phyloP scores from a whole-genome alignment of 192 early-diverging fungal genomes.

The Pilobolus umbonatus region DNA sequence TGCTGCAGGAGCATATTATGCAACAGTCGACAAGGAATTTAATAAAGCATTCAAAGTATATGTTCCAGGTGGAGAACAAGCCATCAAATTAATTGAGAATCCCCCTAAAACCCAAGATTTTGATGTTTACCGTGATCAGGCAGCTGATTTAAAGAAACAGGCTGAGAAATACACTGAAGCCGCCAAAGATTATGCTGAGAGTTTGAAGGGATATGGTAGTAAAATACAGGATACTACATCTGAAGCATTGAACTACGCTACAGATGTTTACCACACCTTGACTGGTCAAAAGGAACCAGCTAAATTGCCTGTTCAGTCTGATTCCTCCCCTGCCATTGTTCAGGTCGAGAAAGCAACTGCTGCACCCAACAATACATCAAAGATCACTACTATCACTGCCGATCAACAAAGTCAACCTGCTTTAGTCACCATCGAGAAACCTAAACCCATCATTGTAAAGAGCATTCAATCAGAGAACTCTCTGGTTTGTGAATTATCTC shows the following conservation, averaged over 20 bases:
- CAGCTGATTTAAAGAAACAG: conserved; percentile 29
- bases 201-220: conserved; percentile 11
- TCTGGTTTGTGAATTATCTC: conserved; percentile 29
- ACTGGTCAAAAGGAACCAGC: conserved; percentile 20
- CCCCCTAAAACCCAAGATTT: conserved; percentile 43
- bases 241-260: conserved; percentile 35
- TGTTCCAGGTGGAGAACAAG: conserved; percentile 52
- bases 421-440: conserved; percentile 12
- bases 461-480: conserved; percentile 32
- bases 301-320: background rate
- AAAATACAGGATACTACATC: conserved; percentile 16
- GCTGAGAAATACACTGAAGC: conserved; percentile 20
- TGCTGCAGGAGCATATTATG: conserved; percentile 49
- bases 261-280: conserved; percentile 25
- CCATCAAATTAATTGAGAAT: conserved; percentile 48
- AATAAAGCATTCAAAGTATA: conserved; percentile 49
- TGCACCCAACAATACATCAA: background rate
- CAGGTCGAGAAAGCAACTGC: background rate
- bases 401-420: conserved; percentile 1
- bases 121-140: conserved; percentile 18
- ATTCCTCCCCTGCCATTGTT: background rate
- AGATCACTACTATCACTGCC: background rate
- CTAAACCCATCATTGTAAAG: conserved; percentile 26
- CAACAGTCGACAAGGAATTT: conserved; percentile 50
- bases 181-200: conserved; percentile 19